Conservation (phyloP, 345 rosid genomes). For the Pelargonium nanum region DNA sequence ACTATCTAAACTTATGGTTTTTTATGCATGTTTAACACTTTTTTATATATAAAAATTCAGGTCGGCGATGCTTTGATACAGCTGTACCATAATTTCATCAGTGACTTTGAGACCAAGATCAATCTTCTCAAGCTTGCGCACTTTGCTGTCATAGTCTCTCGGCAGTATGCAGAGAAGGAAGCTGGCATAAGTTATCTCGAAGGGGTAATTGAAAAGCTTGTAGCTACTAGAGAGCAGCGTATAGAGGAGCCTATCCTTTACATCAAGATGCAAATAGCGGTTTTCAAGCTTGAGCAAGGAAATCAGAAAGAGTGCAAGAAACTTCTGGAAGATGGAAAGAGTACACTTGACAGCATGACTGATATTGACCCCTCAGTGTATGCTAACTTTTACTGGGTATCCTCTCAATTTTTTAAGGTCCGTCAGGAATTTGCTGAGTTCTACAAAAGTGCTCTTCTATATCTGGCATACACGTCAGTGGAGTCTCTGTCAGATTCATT, state of each 20-base stretch:
- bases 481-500: slow-evolving; percentile 89
- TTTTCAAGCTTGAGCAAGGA: slow-evolving; percentile 82
- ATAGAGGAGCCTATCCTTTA: slow-evolving; percentile 82
- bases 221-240: slow-evolving; percentile 62
- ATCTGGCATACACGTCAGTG: slow-evolving; percentile 87
- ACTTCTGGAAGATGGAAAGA: slow-evolving; percentile 84
- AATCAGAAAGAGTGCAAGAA: slow-evolving; percentile 83
- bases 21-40: slow-evolving; percentile 2
- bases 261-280: slow-evolving; percentile 77
- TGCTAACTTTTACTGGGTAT: slow-evolving; percentile 86
- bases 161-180: slow-evolving; percentile 87
- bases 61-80: slow-evolving; percentile 91
- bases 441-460: slow-evolving; percentile 85
- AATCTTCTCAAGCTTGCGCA: slow-evolving; percentile 97
- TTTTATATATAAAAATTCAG: slow-evolving; percentile 30
- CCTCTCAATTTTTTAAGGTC: slow-evolving; percentile 75
- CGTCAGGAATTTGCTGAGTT: slow-evolving; percentile 88
- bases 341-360: slow-evolving; percentile 81
- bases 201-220: slow-evolving; percentile 79
- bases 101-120: slow-evolving; percentile 96
- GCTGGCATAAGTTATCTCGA: slow-evolving; percentile 82
- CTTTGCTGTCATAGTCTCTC: slow-evolving; percentile 83
- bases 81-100: slow-evolving; percentile 80
- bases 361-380: slow-evolving; percentile 96
- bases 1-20: neutral